Conservation (phyloP, 129 eudicot species). For the Sambucus nigra region DNA sequence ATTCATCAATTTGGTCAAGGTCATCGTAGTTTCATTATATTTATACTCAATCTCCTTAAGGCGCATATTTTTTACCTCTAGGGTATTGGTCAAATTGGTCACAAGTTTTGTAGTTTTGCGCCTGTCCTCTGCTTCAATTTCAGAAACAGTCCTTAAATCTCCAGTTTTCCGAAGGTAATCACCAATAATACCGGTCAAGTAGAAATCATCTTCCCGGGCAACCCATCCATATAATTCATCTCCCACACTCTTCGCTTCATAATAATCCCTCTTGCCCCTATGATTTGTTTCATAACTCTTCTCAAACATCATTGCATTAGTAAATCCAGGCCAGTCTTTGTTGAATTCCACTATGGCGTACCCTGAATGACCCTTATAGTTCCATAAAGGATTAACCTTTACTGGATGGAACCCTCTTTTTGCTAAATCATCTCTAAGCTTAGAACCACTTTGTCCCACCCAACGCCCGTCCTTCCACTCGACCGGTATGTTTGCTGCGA, state of each 20-base stretch:
- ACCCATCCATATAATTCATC: slow-evolving; percentile 39
- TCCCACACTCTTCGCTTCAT: not conserved
- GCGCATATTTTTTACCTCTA: slow-evolving; percentile 16
- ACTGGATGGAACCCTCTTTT: slow-evolving; percentile 32
- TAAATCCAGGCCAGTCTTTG: slow-evolving; percentile 38
- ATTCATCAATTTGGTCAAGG: slow-evolving; percentile 8
- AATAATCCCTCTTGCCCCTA: slow-evolving; percentile 32
- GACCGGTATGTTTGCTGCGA: slow-evolving; percentile 33
- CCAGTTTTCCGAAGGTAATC: slow-evolving; percentile 28
- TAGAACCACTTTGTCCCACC: slow-evolving; percentile 34
- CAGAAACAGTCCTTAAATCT: slow-evolving; percentile 33
- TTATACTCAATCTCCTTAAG: slow-evolving; percentile 24
- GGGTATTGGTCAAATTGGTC: slow-evolving; percentile 16
- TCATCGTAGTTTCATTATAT: slow-evolving; percentile 10
- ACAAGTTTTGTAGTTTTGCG: slow-evolving; percentile 21
- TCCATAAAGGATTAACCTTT: slow-evolving; percentile 38
- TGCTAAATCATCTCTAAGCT: slow-evolving; percentile 22
- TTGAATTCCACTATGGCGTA: slow-evolving; percentile 36
- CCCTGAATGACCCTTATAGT: slow-evolving; percentile 26
- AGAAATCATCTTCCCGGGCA: slow-evolving; percentile 35
- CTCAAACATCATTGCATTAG: slow-evolving; percentile 36
- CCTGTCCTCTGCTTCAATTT: slow-evolving; percentile 31
- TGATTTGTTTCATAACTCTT: slow-evolving; percentile 21
- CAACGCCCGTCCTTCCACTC: slow-evolving; percentile 10
- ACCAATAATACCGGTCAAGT: slow-evolving; percentile 13